Percentiles rank a stretch among this genome's conserved stretches.
Evolutionary conservation across 345 rosid genomes (phyloP).

Genomic region (Luvunga scandens): DNA sequence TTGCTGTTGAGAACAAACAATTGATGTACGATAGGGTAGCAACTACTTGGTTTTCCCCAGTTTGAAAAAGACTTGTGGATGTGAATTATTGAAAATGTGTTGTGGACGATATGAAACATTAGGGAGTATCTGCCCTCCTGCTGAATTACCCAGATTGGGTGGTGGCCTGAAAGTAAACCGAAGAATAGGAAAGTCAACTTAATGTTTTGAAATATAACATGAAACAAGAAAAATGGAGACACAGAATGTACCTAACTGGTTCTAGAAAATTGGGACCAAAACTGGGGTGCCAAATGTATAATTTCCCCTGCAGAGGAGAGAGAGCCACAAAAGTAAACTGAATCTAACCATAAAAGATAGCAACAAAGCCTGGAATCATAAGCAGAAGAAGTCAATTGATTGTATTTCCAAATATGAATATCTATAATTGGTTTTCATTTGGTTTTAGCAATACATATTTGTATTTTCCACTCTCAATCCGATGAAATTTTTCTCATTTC

Average conservation of each 20-base stretch:
- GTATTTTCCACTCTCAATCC: neutral
- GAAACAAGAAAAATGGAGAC: neutral
- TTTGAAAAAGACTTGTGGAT: constrained; percentile 42
- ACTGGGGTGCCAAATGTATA: constrained; percentile 23
- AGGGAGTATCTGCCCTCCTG: constrained; percentile 39
- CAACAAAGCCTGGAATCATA: neutral
- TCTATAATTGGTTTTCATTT: neutral
- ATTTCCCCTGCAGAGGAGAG: constrained; percentile 34
- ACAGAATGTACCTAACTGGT: constrained; percentile 23
- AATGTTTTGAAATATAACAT: constrained; percentile 8
- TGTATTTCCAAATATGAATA: constrained; percentile 1
- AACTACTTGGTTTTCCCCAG: constrained; percentile 36
- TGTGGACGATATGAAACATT: constrained; percentile 46
- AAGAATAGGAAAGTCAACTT: constrained; percentile 7
- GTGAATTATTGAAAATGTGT: constrained; percentile 39
- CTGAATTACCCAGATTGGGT: constrained; percentile 31
- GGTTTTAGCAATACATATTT: neutral
- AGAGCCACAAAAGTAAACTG: neutral
- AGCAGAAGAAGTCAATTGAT: neutral
- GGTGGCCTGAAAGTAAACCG: constrained; percentile 38
- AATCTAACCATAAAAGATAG: neutral
- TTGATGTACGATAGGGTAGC: constrained; percentile 39
- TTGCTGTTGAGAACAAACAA: constrained; percentile 34
- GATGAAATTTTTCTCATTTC: neutral
- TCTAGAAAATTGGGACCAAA: constrained; percentile 31